phyloP scores from a whole-genome alignment of 129 eudicot genomes.

The Smallanthus sonchifolius region DNA sequence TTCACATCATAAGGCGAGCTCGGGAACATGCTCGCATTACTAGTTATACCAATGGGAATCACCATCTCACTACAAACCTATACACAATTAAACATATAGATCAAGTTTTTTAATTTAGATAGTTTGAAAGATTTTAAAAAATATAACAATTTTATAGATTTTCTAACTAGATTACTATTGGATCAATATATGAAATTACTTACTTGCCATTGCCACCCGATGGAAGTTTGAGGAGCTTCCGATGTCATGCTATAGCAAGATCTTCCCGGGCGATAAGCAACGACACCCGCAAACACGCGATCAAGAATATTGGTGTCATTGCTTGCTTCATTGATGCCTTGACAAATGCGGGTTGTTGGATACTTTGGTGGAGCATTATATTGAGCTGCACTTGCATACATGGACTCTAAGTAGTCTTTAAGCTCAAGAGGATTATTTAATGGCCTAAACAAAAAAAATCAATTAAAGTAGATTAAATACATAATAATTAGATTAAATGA shows the following conservation, averaged over 20 bases:
- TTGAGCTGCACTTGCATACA: slow-evolving; percentile 53
- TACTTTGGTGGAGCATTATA: slow-evolving; percentile 48
- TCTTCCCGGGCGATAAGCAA: slow-evolving; percentile 19
- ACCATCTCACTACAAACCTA: slow-evolving; percentile 80
- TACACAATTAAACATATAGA: neutral
- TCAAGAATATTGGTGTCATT: slow-evolving; percentile 45
- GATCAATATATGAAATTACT: slow-evolving; percentile 18
- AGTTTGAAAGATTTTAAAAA: neutral
- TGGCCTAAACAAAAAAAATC: slow-evolving; percentile 27
- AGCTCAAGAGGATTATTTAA: slow-evolving; percentile 35
- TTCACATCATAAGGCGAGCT: slow-evolving; percentile 29
- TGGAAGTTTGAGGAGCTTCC: slow-evolving; percentile 16
- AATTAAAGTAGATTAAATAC: neutral
- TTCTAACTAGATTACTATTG: neutral
- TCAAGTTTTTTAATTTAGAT: neutral
- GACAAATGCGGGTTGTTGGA: slow-evolving; percentile 49
- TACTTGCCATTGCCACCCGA: slow-evolving; percentile 78
- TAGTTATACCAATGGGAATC: slow-evolving; percentile 54
- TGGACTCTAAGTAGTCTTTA: slow-evolving; percentile 36
- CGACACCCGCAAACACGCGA: slow-evolving; percentile 47
- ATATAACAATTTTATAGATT: neutral
- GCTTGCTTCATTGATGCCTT: slow-evolving; percentile 53
- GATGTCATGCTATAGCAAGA: slow-evolving; percentile 32
- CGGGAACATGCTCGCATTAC: slow-evolving; percentile 57
- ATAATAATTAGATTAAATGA: no score